These are phyloP conservation scores for Coniochaeta sp. DNA, from an alignment of 2,329 filamentous ascomycete species.

Conservation along the genomic window DNA sequence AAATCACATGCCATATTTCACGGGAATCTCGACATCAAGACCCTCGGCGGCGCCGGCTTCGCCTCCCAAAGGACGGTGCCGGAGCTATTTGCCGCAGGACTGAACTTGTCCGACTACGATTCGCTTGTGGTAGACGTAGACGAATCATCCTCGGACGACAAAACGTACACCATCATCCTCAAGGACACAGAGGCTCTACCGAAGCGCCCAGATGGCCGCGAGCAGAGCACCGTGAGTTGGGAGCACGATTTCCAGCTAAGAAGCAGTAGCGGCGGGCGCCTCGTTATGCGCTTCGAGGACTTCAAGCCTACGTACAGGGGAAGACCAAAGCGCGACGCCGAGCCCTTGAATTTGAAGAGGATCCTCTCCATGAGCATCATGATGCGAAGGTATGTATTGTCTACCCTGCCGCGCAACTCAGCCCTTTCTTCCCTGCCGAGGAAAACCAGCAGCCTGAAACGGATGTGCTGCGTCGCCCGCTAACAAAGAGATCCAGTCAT, in stretches of 20 bases:
- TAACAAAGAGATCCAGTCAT: constrained; percentile 46
- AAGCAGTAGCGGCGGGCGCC: constrained; percentile 19
- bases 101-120: constrained; percentile 24
- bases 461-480: background rate
- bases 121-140: constrained; percentile 56
- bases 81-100: background rate
- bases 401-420: background rate
- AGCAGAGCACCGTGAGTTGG: constrained; percentile 65
- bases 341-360: constrained; percentile 47
- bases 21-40: constrained; percentile 63
- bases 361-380: constrained; percentile 68
- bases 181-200: constrained; percentile 58
- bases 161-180: constrained; percentile 65
- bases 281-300: constrained; percentile 56
- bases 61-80: constrained; percentile 63
- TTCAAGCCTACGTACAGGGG: constrained; percentile 71
- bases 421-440: background rate
- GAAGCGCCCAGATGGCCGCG: constrained; percentile 54
- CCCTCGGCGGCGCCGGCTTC: constrained; percentile 75
- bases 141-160: constrained; percentile 43
- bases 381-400: constrained; percentile 60
- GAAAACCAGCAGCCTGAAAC: background rate
- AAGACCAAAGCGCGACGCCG: constrained; percentile 50
- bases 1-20: constrained; percentile 48
- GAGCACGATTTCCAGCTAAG: constrained; percentile 56